phyloP scores from a whole-genome alignment of 768 basidiomycete genomes.

The Thelephora ganbajun region DNA sequence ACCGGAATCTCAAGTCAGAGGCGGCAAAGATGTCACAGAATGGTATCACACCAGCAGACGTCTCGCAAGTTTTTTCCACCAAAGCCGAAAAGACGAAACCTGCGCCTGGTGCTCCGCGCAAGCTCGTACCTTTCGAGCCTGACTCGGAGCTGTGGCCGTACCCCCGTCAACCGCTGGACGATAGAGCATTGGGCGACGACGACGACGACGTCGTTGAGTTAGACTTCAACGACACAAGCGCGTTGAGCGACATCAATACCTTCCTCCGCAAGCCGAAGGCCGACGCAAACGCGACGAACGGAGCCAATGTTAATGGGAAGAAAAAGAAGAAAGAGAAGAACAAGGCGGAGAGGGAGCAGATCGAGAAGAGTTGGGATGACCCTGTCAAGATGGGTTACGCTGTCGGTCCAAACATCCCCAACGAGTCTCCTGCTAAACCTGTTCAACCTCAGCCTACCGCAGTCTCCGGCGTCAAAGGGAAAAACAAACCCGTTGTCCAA shows the following conservation, averaged over 20 bases:
- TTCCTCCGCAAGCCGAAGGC: constrained; percentile 23
- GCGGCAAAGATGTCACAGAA: background rate
- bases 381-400: constrained; percentile 16
- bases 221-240: constrained; percentile 61
- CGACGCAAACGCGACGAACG: constrained; percentile 11
- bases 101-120: constrained; percentile 5
- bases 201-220: constrained; percentile 60
- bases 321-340: constrained; percentile 16
- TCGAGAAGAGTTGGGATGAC: constrained; percentile 52
- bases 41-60: too few species aligned
- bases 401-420: background rate
- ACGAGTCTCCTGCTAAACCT: too few species aligned
- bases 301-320: constrained; percentile 16
- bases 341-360: constrained; percentile 22
- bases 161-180: constrained; percentile 31
- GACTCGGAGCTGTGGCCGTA: constrained; percentile 62
- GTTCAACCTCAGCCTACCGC: background rate
- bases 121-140: constrained; percentile 45
- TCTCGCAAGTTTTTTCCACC: background rate
- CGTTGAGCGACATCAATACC: constrained; percentile 51
- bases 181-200: constrained; percentile 21
- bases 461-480: background rate
- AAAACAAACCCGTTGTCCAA: constrained; percentile 1
- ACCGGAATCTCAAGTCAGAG: background rate
- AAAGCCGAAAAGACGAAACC: background rate